Evolutionary conservation across 768 basidiomycete species (phyloP).

Genomic region (Suillus fuscotomentosus): DNA sequence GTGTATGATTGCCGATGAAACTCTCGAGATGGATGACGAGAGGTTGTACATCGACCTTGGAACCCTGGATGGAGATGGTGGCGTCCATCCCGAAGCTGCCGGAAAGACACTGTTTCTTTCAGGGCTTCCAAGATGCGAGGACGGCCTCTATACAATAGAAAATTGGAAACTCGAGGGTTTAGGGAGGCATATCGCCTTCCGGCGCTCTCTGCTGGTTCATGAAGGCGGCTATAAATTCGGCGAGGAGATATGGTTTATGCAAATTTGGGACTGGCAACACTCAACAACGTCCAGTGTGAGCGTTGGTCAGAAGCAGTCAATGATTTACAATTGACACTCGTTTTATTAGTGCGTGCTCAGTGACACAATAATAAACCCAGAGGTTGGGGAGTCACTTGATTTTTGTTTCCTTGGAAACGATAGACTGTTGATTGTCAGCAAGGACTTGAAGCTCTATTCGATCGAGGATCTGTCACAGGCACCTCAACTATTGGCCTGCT

Average conservation of each 20-base stretch:
- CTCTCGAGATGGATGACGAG: background rate
- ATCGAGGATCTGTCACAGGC: background rate
- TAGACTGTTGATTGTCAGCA: background rate
- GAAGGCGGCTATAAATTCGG: no score
- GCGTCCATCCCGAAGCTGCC: background rate
- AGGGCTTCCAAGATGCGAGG: background rate
- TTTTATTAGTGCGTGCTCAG: background rate
- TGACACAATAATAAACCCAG: background rate
- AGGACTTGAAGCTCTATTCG: constrained; percentile 4
- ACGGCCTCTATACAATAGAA: background rate
- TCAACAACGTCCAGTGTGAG: constrained; percentile 3
- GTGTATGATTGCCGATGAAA: background rate
- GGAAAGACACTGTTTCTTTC: background rate
- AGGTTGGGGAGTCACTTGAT: background rate
- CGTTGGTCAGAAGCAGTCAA: background rate
- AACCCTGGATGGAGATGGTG: background rate
- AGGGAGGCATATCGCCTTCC: constrained; percentile 1
- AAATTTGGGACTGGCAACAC: constrained; percentile 6
- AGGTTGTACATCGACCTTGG: background rate
- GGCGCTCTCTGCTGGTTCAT: background rate
- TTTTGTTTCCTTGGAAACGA: constrained; percentile 9
- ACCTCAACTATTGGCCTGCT: background rate
- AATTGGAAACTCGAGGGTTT: background rate
- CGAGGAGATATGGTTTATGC: constrained; percentile 2
- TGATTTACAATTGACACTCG: background rate